Conservation (phyloP, 768 basidiomycete genomes). For the Mycena sanguinolenta region DNA sequence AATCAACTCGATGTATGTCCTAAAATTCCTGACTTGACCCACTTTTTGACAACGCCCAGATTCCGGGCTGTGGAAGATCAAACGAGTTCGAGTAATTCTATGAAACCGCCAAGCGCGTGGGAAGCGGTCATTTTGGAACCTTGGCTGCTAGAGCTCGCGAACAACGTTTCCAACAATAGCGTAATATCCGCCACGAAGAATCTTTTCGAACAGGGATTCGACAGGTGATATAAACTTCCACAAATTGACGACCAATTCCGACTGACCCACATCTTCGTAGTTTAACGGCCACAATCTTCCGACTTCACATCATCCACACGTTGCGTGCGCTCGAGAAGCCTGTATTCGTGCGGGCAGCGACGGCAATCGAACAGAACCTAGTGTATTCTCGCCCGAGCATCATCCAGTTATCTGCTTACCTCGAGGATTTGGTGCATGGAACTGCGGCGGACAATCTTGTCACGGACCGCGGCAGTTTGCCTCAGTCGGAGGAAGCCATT, state of each 20-base stretch:
- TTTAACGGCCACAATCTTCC: slow-evolving; percentile 46
- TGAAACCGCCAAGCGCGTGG: slow-evolving; percentile 45
- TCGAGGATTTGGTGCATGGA: no score
- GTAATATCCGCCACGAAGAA: slow-evolving; percentile 11
- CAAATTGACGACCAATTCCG: fast-evolving
- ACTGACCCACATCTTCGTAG: slow-evolving; percentile 20
- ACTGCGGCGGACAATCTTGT: no score
- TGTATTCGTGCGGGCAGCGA: not conserved
- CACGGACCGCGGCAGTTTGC: no score
- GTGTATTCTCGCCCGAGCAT: not conserved
- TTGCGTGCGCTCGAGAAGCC: not conserved
- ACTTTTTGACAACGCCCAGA: slow-evolving; percentile 29
- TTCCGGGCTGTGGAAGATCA: slow-evolving; percentile 46
- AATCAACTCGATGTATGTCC: slow-evolving; percentile 53
- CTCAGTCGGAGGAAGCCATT: no score
- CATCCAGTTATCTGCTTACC: no score
- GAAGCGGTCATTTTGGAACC: slow-evolving; percentile 36
- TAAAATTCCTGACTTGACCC: not conserved
- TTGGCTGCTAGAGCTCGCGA: slow-evolving; percentile 43
- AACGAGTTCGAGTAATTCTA: slow-evolving; percentile 33
- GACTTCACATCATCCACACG: not conserved
- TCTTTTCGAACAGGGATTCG: slow-evolving; percentile 37
- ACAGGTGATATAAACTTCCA: slow-evolving; percentile 9
- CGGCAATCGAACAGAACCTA: not conserved
- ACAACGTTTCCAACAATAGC: slow-evolving; percentile 23